Percentiles rank a stretch among this genome's conserved stretches.
phyloP scores from a whole-genome alignment of 257 asterid genomes.

The Solanum microdontum region DNA sequence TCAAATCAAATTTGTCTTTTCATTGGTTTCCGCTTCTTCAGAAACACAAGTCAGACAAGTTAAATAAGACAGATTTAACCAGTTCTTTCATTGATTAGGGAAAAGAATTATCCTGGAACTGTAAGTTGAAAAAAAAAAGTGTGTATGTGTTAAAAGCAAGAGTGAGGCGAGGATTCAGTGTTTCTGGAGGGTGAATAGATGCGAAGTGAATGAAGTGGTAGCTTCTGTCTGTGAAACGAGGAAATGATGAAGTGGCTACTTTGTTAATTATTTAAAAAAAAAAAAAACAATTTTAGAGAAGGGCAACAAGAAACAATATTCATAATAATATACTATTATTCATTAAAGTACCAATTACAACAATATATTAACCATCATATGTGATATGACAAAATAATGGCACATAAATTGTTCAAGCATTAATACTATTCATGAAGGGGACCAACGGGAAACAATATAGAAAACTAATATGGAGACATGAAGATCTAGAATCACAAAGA shows the following conservation, averaged over 20 bases:
- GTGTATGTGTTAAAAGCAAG: not conserved
- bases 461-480: not conserved
- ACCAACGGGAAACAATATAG: not conserved
- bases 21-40: not conserved
- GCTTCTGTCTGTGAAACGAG: not conserved
- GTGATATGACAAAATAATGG: not conserved
- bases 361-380: not conserved
- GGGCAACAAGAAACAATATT: not conserved
- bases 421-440: not conserved
- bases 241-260: not conserved
- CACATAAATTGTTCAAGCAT: not conserved
- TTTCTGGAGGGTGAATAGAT: not conserved
- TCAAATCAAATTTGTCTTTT: not conserved
- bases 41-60: not conserved
- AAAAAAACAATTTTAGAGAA: not conserved
- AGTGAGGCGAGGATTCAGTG: not conserved
- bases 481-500: not conserved
- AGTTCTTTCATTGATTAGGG: not conserved
- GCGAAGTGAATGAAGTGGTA: not conserved
- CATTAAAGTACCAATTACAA: not conserved
- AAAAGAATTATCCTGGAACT: not conserved
- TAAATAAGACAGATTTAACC: not conserved
- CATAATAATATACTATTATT: not conserved
- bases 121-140: not conserved
- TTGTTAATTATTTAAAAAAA: not conserved